Evolutionary conservation across 1,139 yeast genomes (phyloP).

Genomic region (Komagataea norvegica): DNA sequence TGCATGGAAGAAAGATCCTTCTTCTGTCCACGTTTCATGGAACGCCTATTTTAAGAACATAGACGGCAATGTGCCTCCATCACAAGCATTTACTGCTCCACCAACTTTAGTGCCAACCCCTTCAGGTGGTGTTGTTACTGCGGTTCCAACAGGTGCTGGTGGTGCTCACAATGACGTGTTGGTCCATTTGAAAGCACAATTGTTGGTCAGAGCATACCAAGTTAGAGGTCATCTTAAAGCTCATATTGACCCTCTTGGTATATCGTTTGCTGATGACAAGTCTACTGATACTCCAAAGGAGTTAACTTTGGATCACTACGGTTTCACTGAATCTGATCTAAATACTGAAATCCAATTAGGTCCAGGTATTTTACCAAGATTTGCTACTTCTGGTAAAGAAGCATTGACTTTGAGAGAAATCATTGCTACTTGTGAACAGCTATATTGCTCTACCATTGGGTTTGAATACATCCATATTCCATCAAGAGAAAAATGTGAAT

Average conservation of each 20-base stretch:
- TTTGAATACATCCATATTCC: slow-evolving; percentile 96
- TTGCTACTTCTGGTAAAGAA: slow-evolving; percentile 63
- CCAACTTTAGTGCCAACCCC: slow-evolving; percentile 71
- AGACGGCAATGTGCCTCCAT: slow-evolving; percentile 60
- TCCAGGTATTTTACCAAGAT: slow-evolving; percentile 95
- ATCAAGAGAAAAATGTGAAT: slow-evolving; percentile 91
- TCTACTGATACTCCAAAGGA: slow-evolving; percentile 63
- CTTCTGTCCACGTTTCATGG: slow-evolving; percentile 94
- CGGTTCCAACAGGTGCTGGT: slow-evolving; percentile 42
- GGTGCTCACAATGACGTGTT: slow-evolving; percentile 42
- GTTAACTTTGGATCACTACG: slow-evolving; percentile 85
- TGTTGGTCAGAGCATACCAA: slow-evolving; percentile 96
- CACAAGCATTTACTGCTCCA: slow-evolving; percentile 82
- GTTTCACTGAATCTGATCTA: slow-evolving; percentile 82
- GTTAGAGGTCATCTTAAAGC: slow-evolving; percentile 98
- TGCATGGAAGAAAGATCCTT: slow-evolving; percentile 89
- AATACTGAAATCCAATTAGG: slow-evolving; percentile 85
- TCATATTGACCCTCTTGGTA: slow-evolving; percentile 87
- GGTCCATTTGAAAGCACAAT: slow-evolving; percentile 90
- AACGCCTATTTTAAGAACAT: slow-evolving; percentile 90
- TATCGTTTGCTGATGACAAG: slow-evolving; percentile 71
- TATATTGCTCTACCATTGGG: slow-evolving; percentile 88
- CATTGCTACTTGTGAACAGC: slow-evolving; percentile 69
- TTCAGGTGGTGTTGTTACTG: slow-evolving; percentile 49
- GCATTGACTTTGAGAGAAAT: slow-evolving; percentile 72